Evolutionary conservation across 306 rosid species (phyloP).

Genomic region (Trifolium fragiferum): DNA sequence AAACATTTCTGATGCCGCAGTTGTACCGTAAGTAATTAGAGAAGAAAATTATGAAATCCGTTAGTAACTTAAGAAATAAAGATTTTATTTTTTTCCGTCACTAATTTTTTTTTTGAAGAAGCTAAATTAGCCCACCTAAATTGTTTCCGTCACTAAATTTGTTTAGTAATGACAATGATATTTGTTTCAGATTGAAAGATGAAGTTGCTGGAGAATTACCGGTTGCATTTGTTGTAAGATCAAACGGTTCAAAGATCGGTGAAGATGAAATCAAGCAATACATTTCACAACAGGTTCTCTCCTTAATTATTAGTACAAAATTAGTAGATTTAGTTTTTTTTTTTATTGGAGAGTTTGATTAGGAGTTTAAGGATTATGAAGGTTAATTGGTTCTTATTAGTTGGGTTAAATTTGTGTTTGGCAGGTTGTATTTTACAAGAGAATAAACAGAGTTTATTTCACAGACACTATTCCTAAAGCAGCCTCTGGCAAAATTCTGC

Average conservation of each 20-base stretch:
- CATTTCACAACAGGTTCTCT: conserved; percentile 74
- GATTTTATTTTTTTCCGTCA: neutral
- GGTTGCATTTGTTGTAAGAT: conserved; percentile 79
- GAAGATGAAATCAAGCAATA: conserved; percentile 79
- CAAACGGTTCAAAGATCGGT: conserved; percentile 61
- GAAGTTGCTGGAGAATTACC: conserved; percentile 90
- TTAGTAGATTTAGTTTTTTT: neutral
- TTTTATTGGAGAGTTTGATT: neutral
- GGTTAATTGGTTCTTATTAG: neutral
- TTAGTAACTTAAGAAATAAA: neutral
- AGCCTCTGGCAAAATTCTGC: conserved; percentile 79
- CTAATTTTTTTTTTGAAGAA: no score
- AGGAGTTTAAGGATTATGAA: neutral
- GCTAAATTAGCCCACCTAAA: no score
- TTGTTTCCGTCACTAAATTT: neutral
- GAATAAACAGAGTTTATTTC: conserved; percentile 71
- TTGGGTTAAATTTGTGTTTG: neutral
- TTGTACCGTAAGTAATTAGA: conserved; percentile 60
- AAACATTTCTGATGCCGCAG: conserved; percentile 74
- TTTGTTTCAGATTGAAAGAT: conserved; percentile 69
- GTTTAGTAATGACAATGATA: neutral
- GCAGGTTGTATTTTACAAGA: conserved; percentile 86
- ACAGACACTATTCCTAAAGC: conserved; percentile 75
- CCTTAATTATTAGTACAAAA: neutral
- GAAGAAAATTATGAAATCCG: neutral